phyloP scores from a whole-genome alignment of 495 filamentous ascomycete species.

The Neurospora sublineolata region DNA sequence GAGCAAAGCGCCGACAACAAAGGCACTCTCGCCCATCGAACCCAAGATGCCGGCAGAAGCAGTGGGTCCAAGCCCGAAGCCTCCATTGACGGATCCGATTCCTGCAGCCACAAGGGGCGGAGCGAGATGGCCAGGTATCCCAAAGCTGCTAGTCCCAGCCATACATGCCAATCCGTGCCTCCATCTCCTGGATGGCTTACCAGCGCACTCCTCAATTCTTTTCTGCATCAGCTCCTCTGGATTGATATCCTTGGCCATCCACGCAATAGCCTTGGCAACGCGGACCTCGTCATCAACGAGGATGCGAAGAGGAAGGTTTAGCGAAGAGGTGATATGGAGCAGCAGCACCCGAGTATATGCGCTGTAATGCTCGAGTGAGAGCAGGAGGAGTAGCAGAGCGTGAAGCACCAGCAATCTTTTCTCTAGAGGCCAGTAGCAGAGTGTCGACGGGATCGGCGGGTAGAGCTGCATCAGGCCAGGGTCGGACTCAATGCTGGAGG shows the following conservation, averaged over 20 bases:
- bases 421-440: constrained; percentile 29
- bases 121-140: constrained; percentile 65
- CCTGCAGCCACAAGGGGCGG: constrained; percentile 74
- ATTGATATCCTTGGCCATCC: constrained; percentile 59
- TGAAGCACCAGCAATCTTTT: constrained; percentile 39
- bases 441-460: constrained; percentile 32
- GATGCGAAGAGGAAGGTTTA: constrained; percentile 51
- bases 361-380: constrained; percentile 73
- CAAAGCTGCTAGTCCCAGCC: constrained; percentile 58
- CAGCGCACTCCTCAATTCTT: constrained; percentile 47
- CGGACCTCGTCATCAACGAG: constrained; percentile 62
- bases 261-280: constrained; percentile 61
- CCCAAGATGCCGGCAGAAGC: constrained; percentile 70
- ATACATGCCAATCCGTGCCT: constrained; percentile 52
- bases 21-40: constrained; percentile 59
- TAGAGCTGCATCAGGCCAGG: constrained; percentile 28
- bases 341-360: constrained; percentile 67
- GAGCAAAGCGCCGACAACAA: constrained; percentile 74
- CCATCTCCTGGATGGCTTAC: constrained; percentile 55
- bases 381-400: constrained; percentile 58
- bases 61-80: constrained; percentile 56
- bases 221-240: constrained; percentile 55
- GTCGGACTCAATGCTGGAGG: constrained; percentile 25
- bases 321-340: constrained; percentile 53
- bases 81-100: constrained; percentile 71